phyloP scores from a whole-genome alignment of 805 yeast species.

The Scheffersomyces amazonensis region DNA sequence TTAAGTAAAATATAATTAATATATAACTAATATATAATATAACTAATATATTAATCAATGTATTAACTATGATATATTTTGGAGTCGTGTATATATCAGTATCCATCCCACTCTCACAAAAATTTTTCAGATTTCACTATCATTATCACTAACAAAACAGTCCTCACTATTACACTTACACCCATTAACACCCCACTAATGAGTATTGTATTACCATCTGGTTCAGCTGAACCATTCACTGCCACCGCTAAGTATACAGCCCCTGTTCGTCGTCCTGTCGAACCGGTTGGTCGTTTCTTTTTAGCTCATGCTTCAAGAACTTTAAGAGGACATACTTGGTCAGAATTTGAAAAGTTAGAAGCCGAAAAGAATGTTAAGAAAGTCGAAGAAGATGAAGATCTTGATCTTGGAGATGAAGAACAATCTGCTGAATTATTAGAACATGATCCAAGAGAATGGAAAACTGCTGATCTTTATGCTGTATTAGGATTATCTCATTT shows the following conservation, averaged over 20 bases:
- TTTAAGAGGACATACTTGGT: constrained; percentile 96
- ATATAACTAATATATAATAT: too few species aligned
- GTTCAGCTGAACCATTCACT: constrained; percentile 47
- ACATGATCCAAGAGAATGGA: constrained; percentile 98
- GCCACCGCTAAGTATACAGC: constrained; percentile 50
- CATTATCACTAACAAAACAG: too few species aligned
- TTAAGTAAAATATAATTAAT: too few species aligned
- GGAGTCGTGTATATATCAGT: too few species aligned
- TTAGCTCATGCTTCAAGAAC: constrained; percentile 96
- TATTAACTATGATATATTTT: too few species aligned
- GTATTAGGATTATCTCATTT: constrained; percentile 91
- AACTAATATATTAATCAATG: too few species aligned
- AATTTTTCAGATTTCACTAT: too few species aligned
- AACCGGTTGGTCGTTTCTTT: constrained; percentile 95
- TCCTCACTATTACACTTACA: too few species aligned
- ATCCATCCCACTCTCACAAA: too few species aligned
- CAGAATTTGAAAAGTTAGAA: constrained; percentile 91
- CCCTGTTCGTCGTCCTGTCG: constrained; percentile 76
- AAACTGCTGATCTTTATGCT: constrained; percentile 91
- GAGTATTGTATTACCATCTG: constrained; percentile 50
- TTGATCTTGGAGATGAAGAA: constrained; percentile 73
- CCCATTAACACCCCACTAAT: too few species aligned
- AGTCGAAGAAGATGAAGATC: constrained; percentile 61
- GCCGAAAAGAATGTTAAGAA: constrained; percentile 80
- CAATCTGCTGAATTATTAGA: constrained; percentile 65